phyloP scores from a whole-genome alignment of 1,284 basidiomycete genomes.

The Heliocybe sulcata region DNA sequence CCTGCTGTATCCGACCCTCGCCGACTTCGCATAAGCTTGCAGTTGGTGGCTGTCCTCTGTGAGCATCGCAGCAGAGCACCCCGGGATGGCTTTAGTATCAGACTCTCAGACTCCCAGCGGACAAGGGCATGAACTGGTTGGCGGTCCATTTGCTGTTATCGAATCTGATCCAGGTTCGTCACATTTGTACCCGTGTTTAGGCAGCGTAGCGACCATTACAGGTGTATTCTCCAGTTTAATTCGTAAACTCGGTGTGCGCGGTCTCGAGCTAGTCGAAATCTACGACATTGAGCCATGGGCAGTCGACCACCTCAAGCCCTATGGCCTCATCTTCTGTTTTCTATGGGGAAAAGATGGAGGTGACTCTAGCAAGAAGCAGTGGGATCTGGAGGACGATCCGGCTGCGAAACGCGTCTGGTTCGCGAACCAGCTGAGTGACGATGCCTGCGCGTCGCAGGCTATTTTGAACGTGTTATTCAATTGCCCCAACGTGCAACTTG shows the following conservation, averaged over 20 bases:
- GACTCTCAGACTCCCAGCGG: neutral
- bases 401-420: conserved; percentile 54
- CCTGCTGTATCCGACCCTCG: no score
- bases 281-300: conserved; percentile 58
- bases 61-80: no score
- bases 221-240: conserved; percentile 53
- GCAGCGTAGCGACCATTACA: conserved; percentile 12
- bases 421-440: conserved; percentile 58
- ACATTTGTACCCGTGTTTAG: neutral
- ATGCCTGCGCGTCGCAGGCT: conserved; percentile 55
- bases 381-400: conserved; percentile 41
- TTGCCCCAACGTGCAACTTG: conserved; percentile 41
- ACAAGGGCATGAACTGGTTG: conserved; percentile 34
- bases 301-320: conserved; percentile 44
- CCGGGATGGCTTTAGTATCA: no score
- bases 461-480: conserved; percentile 54
- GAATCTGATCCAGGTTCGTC: conserved; percentile 53
- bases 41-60: no score
- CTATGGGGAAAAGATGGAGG: conserved; percentile 36
- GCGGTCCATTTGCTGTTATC: conserved; percentile 50
- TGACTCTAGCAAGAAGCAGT: conserved; percentile 21
- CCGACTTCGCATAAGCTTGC: no score
- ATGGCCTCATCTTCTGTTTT: conserved; percentile 53
- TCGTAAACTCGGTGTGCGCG: conserved; percentile 40
- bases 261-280: conserved; percentile 47